Conservation (phyloP, 1,284 basidiomycete genomes). For the Earliella scabrosa region DNA sequence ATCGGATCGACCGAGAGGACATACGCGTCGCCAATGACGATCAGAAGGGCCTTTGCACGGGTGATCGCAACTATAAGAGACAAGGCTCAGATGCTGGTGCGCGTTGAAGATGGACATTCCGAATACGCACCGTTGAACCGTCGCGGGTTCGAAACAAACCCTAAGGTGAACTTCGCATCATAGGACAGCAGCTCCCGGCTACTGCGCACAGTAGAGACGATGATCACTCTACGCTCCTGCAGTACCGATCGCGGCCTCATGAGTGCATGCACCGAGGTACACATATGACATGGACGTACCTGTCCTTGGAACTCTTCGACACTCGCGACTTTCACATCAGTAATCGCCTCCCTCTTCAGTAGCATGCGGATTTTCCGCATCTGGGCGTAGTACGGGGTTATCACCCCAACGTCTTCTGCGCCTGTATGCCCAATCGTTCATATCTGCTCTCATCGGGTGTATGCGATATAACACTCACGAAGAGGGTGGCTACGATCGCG, state of each 20-base stretch:
- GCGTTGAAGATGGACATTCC: not conserved
- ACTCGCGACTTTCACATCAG: conserved; percentile 54
- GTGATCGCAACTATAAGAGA: conserved; percentile 39
- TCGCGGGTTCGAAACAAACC: conserved; percentile 49
- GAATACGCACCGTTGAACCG: conserved; percentile 52
- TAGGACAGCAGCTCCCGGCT: conserved; percentile 40
- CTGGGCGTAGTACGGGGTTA: conserved; percentile 61
- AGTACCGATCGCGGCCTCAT: not conserved
- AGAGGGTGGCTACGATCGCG: conserved; percentile 13
- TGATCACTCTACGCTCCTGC: conserved; percentile 47
- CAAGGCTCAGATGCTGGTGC: not conserved
- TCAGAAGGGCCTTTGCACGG: conserved; percentile 59
- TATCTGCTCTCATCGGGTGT: conserved; percentile 26
- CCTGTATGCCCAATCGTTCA: not conserved
- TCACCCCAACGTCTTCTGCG: conserved; percentile 51
- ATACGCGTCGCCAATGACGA: conserved; percentile 58
- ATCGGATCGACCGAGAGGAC: conserved; percentile 54
- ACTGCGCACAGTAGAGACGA: conserved; percentile 52
- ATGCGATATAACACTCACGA: conserved; percentile 18
- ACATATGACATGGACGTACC: conserved; percentile 39
- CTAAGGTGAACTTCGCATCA: conserved; percentile 48
- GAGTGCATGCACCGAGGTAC: no score
- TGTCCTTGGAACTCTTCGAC: conserved; percentile 70
- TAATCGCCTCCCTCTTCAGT: conserved; percentile 38
- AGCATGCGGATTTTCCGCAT: conserved; percentile 47